These are phyloP conservation scores for Pseudogymnoascus sp. DNA, from an alignment of 2,329 filamentous ascomycete species.

Conservation along the genomic window DNA sequence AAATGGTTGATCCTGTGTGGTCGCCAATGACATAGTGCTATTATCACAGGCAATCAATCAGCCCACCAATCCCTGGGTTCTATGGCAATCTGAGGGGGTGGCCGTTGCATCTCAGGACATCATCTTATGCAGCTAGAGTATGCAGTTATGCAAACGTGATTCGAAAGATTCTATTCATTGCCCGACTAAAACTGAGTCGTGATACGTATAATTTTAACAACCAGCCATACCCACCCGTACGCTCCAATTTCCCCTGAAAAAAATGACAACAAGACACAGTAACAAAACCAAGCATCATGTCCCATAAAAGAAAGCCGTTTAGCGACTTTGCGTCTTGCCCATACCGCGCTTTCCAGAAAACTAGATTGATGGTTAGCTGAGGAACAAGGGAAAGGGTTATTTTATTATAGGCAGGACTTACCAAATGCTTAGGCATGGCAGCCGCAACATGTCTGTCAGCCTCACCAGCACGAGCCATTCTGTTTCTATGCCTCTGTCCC, in stretches of 20 bases:
- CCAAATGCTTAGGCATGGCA: constrained; percentile 82
- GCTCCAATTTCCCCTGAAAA: constrained; percentile 6
- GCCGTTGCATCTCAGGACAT: background rate
- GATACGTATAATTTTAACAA: constrained; percentile 11
- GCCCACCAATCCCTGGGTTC: background rate
- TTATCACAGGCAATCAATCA: constrained; percentile 2
- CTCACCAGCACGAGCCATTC: constrained; percentile 94
- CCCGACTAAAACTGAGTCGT: constrained; percentile 1
- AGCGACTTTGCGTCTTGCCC: constrained; percentile 76
- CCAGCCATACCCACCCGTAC: constrained; percentile 8
- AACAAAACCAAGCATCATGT: constrained; percentile 7
- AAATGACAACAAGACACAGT: constrained; percentile 9
- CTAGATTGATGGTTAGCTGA: constrained; percentile 40
- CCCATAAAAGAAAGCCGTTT: constrained; percentile 25
- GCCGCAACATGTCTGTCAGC: constrained; percentile 84
- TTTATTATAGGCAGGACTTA: constrained; percentile 42
- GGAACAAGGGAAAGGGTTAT: constrained; percentile 6
- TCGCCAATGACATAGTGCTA: constrained; percentile 7
- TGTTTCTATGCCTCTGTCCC: constrained; percentile 96
- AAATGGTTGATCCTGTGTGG: background rate
- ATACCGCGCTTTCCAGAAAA: constrained; percentile 87
- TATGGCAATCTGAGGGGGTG: background rate
- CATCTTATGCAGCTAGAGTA: background rate
- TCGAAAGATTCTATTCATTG: constrained; percentile 10
- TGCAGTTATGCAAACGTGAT: background rate